These are phyloP conservation scores for Phytopythium oedochilum DNA, from an alignment of 352 stramenopile species.

Conservation along the genomic window DNA sequence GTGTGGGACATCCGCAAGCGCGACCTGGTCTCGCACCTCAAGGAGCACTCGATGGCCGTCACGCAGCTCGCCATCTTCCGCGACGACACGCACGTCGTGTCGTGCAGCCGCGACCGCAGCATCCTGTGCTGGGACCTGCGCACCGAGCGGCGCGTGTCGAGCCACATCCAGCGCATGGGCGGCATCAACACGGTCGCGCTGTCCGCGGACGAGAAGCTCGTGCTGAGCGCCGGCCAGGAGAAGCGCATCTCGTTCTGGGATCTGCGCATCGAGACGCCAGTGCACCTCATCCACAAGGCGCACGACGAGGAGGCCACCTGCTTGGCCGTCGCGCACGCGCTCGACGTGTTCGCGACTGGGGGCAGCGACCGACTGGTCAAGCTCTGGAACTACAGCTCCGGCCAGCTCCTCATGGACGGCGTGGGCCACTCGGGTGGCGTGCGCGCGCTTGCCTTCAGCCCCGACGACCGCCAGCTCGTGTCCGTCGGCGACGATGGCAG, in stretches of 20 bases:
- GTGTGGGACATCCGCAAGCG: conserved; percentile 92
- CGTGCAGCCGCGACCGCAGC: conserved; percentile 84
- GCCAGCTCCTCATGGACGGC: conserved; percentile 62
- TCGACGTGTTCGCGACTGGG: conserved; percentile 85
- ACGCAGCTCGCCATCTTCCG: conserved; percentile 83
- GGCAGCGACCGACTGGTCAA: conserved; percentile 86
- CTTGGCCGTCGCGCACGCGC: conserved; percentile 81
- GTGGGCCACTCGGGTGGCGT: conserved; percentile 79
- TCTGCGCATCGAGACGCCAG: conserved; percentile 76
- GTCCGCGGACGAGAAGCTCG: conserved; percentile 79
- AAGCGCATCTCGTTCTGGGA: conserved; percentile 93
- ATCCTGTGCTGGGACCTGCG: conserved; percentile 93
- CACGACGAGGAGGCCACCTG: conserved; percentile 86
- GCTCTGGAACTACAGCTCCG: conserved; percentile 76
- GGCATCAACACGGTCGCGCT: conserved; percentile 91
- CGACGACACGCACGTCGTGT: conserved; percentile 89
- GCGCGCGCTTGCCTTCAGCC: conserved; percentile 76
- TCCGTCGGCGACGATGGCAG: conserved; percentile 89
- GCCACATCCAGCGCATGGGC: conserved; percentile 92
- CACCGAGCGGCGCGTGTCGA: conserved; percentile 78
- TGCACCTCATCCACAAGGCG: conserved; percentile 71
- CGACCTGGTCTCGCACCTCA: conserved; percentile 89
- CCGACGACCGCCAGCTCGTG: conserved; percentile 90
- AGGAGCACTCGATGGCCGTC: conserved; percentile 89
- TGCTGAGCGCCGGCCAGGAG: conserved; percentile 91